Evolutionary conservation across 495 filamentous ascomycete species (phyloP).

Genomic region (Peziza echinospora): DNA sequence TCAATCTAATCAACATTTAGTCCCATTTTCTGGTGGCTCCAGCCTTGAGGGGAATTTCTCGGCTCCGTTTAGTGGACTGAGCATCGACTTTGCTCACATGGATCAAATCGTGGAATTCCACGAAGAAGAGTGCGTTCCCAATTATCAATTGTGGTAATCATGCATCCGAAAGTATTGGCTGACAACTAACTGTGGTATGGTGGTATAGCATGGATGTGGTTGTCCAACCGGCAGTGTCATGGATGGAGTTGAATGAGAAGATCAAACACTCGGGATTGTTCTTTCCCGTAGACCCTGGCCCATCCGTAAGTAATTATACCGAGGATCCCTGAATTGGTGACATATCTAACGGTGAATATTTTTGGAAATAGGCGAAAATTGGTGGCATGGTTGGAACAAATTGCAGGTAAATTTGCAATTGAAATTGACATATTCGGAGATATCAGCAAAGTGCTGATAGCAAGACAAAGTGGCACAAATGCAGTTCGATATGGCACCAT

Average conservation of each 20-base stretch:
- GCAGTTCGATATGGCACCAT: constrained; percentile 88
- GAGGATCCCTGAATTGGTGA: background rate
- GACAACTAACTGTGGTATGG: background rate
- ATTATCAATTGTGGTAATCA: too few relatives aligned
- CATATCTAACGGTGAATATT: background rate
- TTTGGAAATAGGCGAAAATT: constrained; percentile 47
- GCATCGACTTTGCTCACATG: constrained; percentile 58
- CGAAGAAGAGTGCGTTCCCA: constrained; percentile 34
- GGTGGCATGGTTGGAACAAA: constrained; percentile 93
- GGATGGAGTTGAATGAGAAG: constrained; percentile 56
- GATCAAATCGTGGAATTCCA: constrained; percentile 47
- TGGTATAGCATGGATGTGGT: constrained; percentile 39
- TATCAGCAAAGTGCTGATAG: background rate
- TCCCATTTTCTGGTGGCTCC: constrained; percentile 40
- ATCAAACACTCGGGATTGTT: constrained; percentile 46
- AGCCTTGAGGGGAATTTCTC: constrained; percentile 64
- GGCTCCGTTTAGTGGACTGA: constrained; percentile 51
- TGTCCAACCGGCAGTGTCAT: constrained; percentile 62
- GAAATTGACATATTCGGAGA: background rate
- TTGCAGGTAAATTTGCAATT: constrained; percentile 28
- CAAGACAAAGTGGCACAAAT: constrained; percentile 64
- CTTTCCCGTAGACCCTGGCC: constrained; percentile 68
- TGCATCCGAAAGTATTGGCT: too few relatives aligned
- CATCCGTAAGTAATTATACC: constrained; percentile 13
- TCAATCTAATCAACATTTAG: too few relatives aligned